A percentile compares a stretch with the other conserved stretches of the same genome.
These are phyloP conservation scores for Cylindrotheca closterium DNA, from an alignment of 108 stramenopile species.

Conservation along the genomic window DNA sequence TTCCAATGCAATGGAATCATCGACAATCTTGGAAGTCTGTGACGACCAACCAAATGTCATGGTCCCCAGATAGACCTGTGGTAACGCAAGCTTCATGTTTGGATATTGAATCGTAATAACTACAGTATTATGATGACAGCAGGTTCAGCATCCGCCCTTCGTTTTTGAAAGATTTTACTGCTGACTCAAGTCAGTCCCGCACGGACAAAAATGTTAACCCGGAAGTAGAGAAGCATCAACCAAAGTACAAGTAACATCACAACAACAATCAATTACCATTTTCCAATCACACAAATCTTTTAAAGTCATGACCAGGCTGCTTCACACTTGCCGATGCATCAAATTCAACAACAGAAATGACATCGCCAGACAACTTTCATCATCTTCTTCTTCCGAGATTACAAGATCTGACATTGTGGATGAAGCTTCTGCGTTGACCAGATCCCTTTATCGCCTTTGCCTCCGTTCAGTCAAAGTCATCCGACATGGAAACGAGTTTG, in stretches of 20 bases:
- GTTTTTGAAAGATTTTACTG: too few relatives aligned
- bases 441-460: conserved; percentile 68
- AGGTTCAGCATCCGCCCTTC: neutral
- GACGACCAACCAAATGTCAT: conserved; percentile 88
- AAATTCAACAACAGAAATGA: too few relatives aligned
- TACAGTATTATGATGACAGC: neutral
- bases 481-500: conserved; percentile 68
- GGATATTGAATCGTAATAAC: conserved; percentile 1
- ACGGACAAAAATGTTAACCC: too few relatives aligned
- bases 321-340: too few relatives aligned
- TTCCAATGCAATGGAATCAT: conserved; percentile 46
- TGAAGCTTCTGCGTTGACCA: conserved; percentile 66
- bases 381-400: too few relatives aligned
- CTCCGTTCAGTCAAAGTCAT: conserved; percentile 53
- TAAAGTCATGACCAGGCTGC: too few relatives aligned
- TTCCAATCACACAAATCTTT: too few relatives aligned
- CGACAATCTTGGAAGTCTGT: conserved; percentile 73
- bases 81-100: conserved; percentile 46
- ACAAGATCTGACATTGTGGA: conserved; percentile 31
- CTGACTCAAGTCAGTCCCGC: too few relatives aligned
- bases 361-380: too few relatives aligned
- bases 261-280: too few relatives aligned
- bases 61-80: conserved; percentile 82
- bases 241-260: too few relatives aligned
- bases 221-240: too few relatives aligned